Conservation (phyloP, 805 yeast genomes). For the Yarrowia sp. region DNA sequence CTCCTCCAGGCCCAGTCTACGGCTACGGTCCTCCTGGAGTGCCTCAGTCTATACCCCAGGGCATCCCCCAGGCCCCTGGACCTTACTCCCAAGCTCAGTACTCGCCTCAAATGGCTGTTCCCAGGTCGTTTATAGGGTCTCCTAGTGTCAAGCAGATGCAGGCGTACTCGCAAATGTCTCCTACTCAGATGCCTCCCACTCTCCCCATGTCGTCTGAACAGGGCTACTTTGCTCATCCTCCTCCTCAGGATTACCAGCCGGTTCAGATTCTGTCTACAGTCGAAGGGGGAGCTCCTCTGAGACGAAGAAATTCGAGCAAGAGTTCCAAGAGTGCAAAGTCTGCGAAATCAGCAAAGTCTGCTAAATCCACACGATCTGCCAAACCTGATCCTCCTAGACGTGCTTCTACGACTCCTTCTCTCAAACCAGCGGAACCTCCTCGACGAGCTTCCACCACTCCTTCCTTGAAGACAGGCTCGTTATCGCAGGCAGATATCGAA, state of each 20-base stretch:
- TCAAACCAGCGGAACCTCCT: not conserved
- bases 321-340: slow-evolving; percentile 1
- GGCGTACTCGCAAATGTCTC: not conserved
- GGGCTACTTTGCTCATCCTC: not conserved
- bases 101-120: slow-evolving; percentile 13
- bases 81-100: not conserved
- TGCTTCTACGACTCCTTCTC: not conserved
- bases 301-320: not conserved
- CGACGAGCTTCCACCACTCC: slow-evolving; percentile 1
- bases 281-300: not conserved
- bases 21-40: not conserved
- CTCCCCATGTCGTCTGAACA: not conserved
- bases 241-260: not conserved
- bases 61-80: not conserved
- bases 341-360: not conserved
- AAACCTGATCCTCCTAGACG: not conserved
- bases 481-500: slow-evolving; percentile 8
- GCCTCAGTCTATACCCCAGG: not conserved
- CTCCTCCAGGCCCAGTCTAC: not conserved
- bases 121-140: not conserved
- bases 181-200: not conserved
- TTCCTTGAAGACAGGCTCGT: not conserved
- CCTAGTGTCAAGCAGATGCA: not conserved
- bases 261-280: not conserved
- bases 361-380: not conserved